These are phyloP conservation scores for Cucurbita maxima DNA, from an alignment of 306 rosid genomes.

Conservation along the genomic window DNA sequence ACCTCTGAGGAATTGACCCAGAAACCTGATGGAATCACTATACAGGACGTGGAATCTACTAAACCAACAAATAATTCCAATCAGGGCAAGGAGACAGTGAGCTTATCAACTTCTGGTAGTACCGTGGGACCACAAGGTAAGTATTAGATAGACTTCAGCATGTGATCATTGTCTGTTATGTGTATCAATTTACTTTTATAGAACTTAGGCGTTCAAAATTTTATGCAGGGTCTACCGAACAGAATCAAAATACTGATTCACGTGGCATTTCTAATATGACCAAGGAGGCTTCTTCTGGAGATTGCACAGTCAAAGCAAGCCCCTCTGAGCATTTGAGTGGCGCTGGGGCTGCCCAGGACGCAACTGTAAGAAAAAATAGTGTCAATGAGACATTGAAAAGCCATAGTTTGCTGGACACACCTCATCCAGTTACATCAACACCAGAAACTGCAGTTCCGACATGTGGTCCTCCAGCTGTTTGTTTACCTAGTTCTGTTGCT, in stretches of 20 bases:
- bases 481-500: constrained; percentile 19
- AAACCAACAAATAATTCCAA: constrained; percentile 20
- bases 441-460: constrained; percentile 15
- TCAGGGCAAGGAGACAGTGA: constrained; percentile 23
- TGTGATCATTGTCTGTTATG: background rate
- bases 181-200: background rate
- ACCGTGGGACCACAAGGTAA: constrained; percentile 26
- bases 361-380: constrained; percentile 12
- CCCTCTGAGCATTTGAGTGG: constrained; percentile 17
- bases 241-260: constrained; percentile 22
- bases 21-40: constrained; percentile 15
- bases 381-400: constrained; percentile 22
- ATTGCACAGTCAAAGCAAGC: constrained; percentile 13
- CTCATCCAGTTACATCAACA: constrained; percentile 23
- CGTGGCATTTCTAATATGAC: constrained; percentile 17
- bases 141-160: constrained; percentile 3
- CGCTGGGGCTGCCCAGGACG: constrained; percentile 13
- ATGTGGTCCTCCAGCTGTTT: constrained; percentile 25
- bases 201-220: constrained; percentile 11
- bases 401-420: constrained; percentile 19
- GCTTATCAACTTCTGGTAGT: constrained; percentile 27
- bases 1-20: constrained; percentile 29
- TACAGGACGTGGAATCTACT: constrained; percentile 22
- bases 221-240: constrained; percentile 42
- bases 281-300: constrained; percentile 21